Conservation (phyloP, 208 protist genomes). For the Leishmania martiniquensis region DNA sequence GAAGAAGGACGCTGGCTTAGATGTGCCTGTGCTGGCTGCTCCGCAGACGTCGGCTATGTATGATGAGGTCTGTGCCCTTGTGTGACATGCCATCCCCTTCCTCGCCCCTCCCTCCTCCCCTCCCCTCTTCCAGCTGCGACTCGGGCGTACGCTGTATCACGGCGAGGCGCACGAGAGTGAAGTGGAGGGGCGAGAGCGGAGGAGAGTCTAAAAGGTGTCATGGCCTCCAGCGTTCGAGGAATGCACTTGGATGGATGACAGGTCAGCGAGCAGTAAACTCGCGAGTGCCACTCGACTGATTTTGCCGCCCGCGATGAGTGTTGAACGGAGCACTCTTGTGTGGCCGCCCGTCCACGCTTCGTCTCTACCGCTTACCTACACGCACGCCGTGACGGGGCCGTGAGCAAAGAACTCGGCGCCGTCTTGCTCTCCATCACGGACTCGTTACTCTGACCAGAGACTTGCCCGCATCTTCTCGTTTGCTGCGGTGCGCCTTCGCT, state of each 20-base stretch:
- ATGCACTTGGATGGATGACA: too few relatives aligned
- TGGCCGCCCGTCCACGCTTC: neutral
- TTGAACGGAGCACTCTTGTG: neutral
- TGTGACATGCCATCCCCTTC: neutral
- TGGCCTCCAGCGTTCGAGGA: neutral
- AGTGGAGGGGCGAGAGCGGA: neutral
- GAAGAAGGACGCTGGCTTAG: neutral
- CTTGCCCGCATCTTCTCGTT: neutral
- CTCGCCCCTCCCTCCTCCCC: neutral
- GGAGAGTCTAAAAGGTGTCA: neutral
- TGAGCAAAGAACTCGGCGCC: neutral
- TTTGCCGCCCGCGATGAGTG: neutral
- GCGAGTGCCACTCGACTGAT: neutral
- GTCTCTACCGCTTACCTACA: too few relatives aligned
- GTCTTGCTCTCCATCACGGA: neutral
- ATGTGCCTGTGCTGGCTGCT: neutral
- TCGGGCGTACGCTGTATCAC: neutral
- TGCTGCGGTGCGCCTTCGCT: neutral
- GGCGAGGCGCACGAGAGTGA: neutral
- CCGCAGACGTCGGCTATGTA: too few relatives aligned
- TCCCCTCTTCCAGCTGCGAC: too few relatives aligned
- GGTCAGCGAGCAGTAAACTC: neutral
- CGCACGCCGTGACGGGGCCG: neutral
- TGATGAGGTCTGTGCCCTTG: neutral
- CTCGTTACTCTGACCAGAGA: neutral